Evolutionary conservation across 2,329 filamentous ascomycete genomes (phyloP), one percentile per base, ranked within the genome.

Genomic region (Fusarium globosum): DNA sequence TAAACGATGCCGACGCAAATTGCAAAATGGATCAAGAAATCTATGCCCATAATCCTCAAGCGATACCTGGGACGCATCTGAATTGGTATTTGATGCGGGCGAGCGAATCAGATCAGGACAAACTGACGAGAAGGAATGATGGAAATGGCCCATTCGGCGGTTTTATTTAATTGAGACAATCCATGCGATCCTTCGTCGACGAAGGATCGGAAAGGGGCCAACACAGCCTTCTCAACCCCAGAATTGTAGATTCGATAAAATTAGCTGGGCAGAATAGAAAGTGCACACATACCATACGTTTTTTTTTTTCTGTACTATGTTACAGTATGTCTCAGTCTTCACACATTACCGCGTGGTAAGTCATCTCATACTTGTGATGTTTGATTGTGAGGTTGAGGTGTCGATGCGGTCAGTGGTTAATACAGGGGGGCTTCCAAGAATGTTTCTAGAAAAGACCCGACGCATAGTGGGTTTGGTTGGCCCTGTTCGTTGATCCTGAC

Each of bases 91-190:
- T 26, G 21, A 43, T 28, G 61, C 21, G n/a, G 38, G 28, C n/a
- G 28, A 41, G 20, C 65, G 30, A 71, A 73, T 67, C 57, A 71
- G n/a, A 58, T 36, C 18, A 20, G 52, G 28, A 21, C 9, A 35
- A 39, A 46, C 35, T 52, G 48, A 33, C 20, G n/a, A 64, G 55
- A 42, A 72, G 65, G 56, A 70, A 61, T 58, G 58, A n/a, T 55
- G 33, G 26, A 53, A 26, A 60, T 20, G 42, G 28, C 36, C 57
- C 36, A 51, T 71, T 57, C 33, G 48, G 39, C 41, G 39, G 15
- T 63, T 57, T 58, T 71, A 28, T 49, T 45, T 63, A 73, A 41
- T 42, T 64, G 66, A 73, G 71, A 71, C 66, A 59, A 69, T 71
- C 36, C 58, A 33, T 28, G 53, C 72, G 56, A 63, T 74, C 71